Percentiles rank a stretch among this genome's conserved stretches.
Evolutionary conservation across 2,329 filamentous ascomycete genomes (phyloP).

Genomic region (Thielaviopsis euricoi): DNA sequence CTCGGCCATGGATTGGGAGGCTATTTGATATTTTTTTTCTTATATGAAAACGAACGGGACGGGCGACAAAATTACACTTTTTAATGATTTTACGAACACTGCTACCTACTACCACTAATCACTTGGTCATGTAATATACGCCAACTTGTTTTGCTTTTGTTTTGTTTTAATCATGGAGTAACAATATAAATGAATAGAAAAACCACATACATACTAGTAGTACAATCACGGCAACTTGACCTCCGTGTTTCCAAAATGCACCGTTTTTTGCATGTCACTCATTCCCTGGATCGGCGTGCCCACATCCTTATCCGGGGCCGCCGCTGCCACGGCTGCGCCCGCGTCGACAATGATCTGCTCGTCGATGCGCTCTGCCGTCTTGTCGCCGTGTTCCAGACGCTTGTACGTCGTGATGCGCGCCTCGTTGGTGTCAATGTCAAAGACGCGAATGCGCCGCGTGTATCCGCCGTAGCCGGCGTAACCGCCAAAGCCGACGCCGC

Average conservation of each 20-base stretch:
- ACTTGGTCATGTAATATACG: not conserved
- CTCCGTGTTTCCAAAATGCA: constrained; percentile 9
- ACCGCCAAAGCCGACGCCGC: constrained; percentile 80
- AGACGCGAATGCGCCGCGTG: constrained; percentile 69
- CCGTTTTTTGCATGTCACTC: constrained; percentile 7
- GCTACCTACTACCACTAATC: not conserved
- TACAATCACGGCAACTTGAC: constrained; percentile 4
- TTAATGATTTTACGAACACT: not conserved
- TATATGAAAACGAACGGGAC: no score
- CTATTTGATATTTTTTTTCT: constrained; percentile 9
- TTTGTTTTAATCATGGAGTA: not conserved
- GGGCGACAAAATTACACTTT: no score
- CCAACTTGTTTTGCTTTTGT: no score
- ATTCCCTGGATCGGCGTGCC: constrained; percentile 9
- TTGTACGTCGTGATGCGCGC: constrained; percentile 87
- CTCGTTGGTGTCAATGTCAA: constrained; percentile 84
- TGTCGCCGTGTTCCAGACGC: constrained; percentile 54
- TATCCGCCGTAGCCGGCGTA: constrained; percentile 86
- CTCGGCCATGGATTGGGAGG: constrained; percentile 44
- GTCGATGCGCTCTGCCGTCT: constrained; percentile 34
- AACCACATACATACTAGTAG: not conserved
- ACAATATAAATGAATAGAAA: not conserved
- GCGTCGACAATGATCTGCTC: constrained; percentile 51
- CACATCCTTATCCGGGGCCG: constrained; percentile 7
- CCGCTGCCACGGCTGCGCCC: constrained; percentile 27